These are phyloP conservation scores for Cryphonectria parasitica DNA, from an alignment of 2,329 filamentous ascomycete genomes.

Conservation along the genomic window DNA sequence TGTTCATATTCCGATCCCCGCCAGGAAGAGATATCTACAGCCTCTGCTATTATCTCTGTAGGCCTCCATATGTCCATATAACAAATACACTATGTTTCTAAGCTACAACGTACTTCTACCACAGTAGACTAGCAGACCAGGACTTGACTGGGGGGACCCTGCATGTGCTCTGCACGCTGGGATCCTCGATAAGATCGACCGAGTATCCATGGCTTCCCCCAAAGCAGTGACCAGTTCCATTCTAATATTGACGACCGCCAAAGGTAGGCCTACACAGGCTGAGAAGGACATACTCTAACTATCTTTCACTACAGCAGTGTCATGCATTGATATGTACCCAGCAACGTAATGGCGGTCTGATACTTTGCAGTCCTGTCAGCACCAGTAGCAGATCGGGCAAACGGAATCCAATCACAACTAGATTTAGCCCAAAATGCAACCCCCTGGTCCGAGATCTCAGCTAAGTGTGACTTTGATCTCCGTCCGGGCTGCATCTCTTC, in stretches of 20 bases:
- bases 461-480: background rate
- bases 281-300: background rate
- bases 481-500: background rate
- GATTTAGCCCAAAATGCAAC: slow-evolving; percentile 9
- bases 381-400: background rate
- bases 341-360: background rate
- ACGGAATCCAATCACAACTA: background rate
- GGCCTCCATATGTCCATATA: background rate
- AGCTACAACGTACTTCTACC: no score
- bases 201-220: background rate
- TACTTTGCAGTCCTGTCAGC: background rate
- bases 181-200: slow-evolving; percentile 3
- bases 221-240: background rate
- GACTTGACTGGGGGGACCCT: slow-evolving; percentile 5
- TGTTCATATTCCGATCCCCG: background rate
- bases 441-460: background rate
- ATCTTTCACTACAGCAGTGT: background rate
- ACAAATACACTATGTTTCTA: background rate
- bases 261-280: background rate
- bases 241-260: background rate
- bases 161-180: background rate
- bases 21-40: background rate
- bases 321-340: background rate
- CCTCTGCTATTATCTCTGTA: background rate
- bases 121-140: slow-evolving; percentile 1